Base-by-base conservation (phyloP, 2,329 filamentous ascomycete species). In the Penicillium glabrum region DNA sequence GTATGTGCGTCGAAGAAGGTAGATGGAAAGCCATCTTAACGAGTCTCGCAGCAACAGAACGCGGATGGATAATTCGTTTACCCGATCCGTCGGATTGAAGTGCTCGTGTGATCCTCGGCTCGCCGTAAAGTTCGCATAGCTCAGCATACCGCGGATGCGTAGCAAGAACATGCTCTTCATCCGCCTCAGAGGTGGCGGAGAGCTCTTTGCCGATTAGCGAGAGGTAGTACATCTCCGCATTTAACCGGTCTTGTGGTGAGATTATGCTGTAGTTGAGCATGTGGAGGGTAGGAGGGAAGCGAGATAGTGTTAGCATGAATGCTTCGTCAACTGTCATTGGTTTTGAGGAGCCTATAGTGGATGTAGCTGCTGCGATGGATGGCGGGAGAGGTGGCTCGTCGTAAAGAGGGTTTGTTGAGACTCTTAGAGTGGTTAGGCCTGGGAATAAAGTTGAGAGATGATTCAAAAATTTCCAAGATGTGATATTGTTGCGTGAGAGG, bases 201-300 rank as follows among this genome's bases (percentile, higher is more conserved):
- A 97, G 79, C 69, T 95, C 90, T 60, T 86, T 87, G 11, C 84
- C 89, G 56, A 97, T 95, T 53, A 89, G 84, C 0, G 88, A 90
- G 11, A 98, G 84, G 72, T 99, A 99, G 72, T 96, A 99, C 68
- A 93, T 88, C 66, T 98, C 95, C 5, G 92, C 92, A 68, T 98
- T 95, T 53, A 86, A 82, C 19, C 93, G 86, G 71, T 98, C 93
- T 43, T 88, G 85, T 1, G 80, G 65, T 0, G 86, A 87, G 64
- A 98, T 87, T 16, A 79, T 77, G 60, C 86, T 75, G 62, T 76
- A 78, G 58, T 80, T 79, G 19, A 97, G 82, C 1, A 79, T 81
- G 52, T 82, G 82, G 10, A 98, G 82, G 1, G 78, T 77, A 1
- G 83, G 0, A 5, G 63, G 82, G 1, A 97, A 79, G 2, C 92